phyloP scores from a whole-genome alignment of 306 rosid genomes.

The Gynostemma pentaphyllum region DNA sequence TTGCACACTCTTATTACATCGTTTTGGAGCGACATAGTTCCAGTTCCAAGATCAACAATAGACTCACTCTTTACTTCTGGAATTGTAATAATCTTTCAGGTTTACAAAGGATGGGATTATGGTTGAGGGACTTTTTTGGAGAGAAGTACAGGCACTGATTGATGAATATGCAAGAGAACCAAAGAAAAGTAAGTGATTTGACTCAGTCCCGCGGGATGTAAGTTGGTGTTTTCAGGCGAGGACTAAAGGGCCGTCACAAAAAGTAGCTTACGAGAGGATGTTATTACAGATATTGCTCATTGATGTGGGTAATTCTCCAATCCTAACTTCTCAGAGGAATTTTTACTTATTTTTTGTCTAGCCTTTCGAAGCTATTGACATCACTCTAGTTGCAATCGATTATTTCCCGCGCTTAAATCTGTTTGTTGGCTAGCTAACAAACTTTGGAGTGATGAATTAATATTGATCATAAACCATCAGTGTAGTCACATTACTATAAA shows the following conservation, averaged over 20 bases:
- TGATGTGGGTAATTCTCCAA: neutral
- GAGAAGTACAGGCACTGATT: slow-evolving; percentile 28
- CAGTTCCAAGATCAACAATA: neutral
- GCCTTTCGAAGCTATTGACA: neutral
- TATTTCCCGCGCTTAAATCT: no score
- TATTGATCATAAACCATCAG: no score
- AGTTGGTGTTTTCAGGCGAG: neutral
- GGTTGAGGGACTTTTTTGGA: slow-evolving; percentile 47
- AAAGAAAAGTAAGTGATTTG: slow-evolving; percentile 30
- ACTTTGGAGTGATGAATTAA: neutral
- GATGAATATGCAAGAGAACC: slow-evolving; percentile 30
- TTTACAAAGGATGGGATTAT: slow-evolving; percentile 36
- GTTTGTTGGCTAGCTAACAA: no score
- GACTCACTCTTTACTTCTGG: neutral
- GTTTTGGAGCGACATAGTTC: neutral
- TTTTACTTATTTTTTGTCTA: neutral
- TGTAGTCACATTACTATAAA: no score
- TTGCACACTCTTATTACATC: neutral
- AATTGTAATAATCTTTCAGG: slow-evolving; percentile 23
- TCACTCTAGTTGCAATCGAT: neutral
- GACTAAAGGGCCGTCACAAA: neutral
- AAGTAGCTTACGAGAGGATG: neutral
- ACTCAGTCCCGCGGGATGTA: neutral
- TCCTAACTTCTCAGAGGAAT: neutral
- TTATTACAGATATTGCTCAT: neutral